Evolutionary conservation across 495 filamentous ascomycete genomes (phyloP).

Genomic region (Podospora conica): DNA sequence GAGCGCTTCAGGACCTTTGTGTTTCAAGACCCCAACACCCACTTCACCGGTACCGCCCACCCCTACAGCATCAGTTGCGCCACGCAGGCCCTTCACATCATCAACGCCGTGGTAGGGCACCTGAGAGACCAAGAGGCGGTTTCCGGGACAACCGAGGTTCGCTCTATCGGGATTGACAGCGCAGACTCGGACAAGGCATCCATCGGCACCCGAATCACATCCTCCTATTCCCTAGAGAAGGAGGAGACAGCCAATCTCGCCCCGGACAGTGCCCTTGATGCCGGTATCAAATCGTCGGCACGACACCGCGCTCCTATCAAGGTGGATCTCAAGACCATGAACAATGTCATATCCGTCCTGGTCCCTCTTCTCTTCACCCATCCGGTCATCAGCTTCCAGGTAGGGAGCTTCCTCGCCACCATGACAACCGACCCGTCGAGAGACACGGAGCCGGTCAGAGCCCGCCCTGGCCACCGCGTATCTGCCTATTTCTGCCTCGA

Average conservation of each 20-base stretch:
- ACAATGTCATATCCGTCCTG: not conserved
- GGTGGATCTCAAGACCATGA: not conserved
- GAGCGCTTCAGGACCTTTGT: slow-evolving; percentile 13
- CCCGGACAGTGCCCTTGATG: not conserved
- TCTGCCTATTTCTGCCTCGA: not conserved
- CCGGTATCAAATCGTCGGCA: not conserved
- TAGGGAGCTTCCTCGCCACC: not conserved
- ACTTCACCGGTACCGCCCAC: not conserved
- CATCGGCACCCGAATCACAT: too few relatives aligned
- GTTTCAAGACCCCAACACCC: slow-evolving; percentile 8
- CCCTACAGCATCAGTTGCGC: not conserved
- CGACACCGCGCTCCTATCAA: too few relatives aligned
- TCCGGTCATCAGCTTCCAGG: not conserved
- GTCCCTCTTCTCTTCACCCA: not conserved
- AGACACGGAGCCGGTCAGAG: not conserved
- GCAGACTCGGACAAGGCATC: too few relatives aligned
- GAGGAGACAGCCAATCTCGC: not conserved
- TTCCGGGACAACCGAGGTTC: too few relatives aligned
- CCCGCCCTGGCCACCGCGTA: not conserved
- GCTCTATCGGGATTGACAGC: too few relatives aligned
- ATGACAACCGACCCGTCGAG: not conserved
- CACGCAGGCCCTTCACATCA: not conserved
- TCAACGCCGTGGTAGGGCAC: not conserved
- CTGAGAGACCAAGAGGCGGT: not conserved
- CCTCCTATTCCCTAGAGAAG: too few relatives aligned